A percentile compares a stretch with the other conserved stretches of the same genome.
Conservation (phyloP, 805 yeast genomes). For the Scheffersomyces amazonensis region DNA sequence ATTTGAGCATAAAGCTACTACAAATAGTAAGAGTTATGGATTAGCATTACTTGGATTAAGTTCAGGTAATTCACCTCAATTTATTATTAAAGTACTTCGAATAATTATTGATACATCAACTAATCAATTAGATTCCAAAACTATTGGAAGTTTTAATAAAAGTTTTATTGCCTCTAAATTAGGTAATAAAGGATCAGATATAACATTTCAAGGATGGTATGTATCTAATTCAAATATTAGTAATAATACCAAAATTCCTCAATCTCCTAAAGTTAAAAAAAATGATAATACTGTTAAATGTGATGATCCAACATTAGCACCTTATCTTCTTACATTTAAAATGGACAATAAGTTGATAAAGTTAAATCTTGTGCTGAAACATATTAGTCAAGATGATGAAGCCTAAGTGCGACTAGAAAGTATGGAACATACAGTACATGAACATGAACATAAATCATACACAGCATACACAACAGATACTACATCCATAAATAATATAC, state of each 20-base stretch:
- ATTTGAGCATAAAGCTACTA: constrained; percentile 8
- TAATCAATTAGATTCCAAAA: constrained; percentile 7
- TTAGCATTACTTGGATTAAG: constrained; percentile 11
- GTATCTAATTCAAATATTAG: not conserved
- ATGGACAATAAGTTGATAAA: constrained; percentile 10
- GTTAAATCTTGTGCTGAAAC: constrained; percentile 16
- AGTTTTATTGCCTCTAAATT: constrained; percentile 6
- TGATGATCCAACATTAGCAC: constrained; percentile 9
- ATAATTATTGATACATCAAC: constrained; percentile 7
- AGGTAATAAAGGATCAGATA: not conserved
- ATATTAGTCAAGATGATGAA: constrained; percentile 4
- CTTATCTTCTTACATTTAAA: constrained; percentile 14
- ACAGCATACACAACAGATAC: no score
- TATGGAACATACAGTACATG: no score
- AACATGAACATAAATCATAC: no score
- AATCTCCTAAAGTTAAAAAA: constrained; percentile 6
- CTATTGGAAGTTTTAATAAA: constrained; percentile 15
- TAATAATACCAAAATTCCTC: not conserved
- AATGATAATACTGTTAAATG: not conserved
- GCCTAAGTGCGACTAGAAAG: no score
- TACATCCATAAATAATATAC: no score
- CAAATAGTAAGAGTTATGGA: constrained; percentile 10
- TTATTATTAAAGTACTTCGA: constrained; percentile 12
- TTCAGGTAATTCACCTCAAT: constrained; percentile 2
- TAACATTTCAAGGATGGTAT: constrained; percentile 6